A percentile compares a stretch with the other conserved stretches of the same genome.
These are phyloP conservation scores for Yueomyces sp. DNA, from an alignment of 805 yeast genomes.

Conservation along the genomic window DNA sequence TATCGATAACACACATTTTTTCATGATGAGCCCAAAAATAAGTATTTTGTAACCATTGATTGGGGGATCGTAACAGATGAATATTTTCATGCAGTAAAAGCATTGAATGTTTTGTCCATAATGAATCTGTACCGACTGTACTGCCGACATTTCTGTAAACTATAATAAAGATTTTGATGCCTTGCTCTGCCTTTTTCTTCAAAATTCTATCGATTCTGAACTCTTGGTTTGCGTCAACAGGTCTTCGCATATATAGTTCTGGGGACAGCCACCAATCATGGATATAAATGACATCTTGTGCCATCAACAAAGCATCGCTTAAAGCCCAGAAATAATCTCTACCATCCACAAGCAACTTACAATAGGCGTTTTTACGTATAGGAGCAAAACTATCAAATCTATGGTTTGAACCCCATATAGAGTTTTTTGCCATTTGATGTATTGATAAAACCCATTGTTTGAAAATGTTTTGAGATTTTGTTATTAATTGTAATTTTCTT, in stretches of 20 bases:
- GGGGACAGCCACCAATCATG: constrained; percentile 99
- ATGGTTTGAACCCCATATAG: constrained; percentile 61
- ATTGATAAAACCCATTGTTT: constrained; percentile 68
- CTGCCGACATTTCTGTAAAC: constrained; percentile 89
- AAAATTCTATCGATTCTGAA: constrained; percentile 84
- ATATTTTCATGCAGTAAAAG: constrained; percentile 75
- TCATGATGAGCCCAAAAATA: constrained; percentile 99
- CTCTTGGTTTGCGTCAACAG: constrained; percentile 88
- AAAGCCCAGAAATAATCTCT: constrained; percentile 96
- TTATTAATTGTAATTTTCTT: constrained; percentile 60
- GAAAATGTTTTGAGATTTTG: constrained; percentile 51
- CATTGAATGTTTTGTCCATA: constrained; percentile 88
- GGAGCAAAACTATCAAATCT: constrained; percentile 92
- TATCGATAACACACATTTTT: constrained; percentile 75
- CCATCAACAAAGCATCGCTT: constrained; percentile 83
- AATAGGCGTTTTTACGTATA: constrained; percentile 66
- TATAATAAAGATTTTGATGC: constrained; percentile 85
- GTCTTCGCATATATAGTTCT: constrained; percentile 82
- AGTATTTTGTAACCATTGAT: constrained; percentile 84
- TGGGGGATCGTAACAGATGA: constrained; percentile 87
- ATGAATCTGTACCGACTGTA: constrained; percentile 85
- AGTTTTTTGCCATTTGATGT: constrained; percentile 47
- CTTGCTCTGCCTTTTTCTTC: constrained; percentile 83
- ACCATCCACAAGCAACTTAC: constrained; percentile 95
- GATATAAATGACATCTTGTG: constrained; percentile 82